Base-by-base conservation (phyloP, 345 rosid species). In the Excoecaria cochinchinensis region DNA sequence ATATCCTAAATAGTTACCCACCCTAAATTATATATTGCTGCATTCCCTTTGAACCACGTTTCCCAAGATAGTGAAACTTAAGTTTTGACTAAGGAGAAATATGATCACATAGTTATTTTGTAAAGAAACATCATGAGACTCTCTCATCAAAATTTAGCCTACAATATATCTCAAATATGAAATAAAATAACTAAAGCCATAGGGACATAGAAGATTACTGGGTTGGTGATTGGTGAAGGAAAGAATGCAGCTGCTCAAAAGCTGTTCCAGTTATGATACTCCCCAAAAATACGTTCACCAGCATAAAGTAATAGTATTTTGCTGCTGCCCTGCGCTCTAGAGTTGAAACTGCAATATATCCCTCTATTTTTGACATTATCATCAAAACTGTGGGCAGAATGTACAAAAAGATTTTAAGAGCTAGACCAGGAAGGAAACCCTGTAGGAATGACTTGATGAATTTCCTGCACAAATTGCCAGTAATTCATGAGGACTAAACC, bases 201-300 rank as follows among this genome's bases (percentile, higher is more conserved):
- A 51, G 62, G 21, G 67, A 71, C 50, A 48, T 25, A 71, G 73
- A 74, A 78, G 17, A 80, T 77, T 90, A 95, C 98, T 95, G 91
- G 39, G 98, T 73, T 22, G 99, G 97, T 76, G 99, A 83, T 66
- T 95, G 97, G 76, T 91, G 93, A 81, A 93, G 89, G 81, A 95
- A 95, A 71, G 98, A 89, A 73, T 90, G 2, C 61, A 95, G 87
- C 85, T 95, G 99, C 88, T 93, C 67, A 56, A 93, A 93, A 60
- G 98, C 98, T 5, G 99, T 93, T 80, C 99, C 99, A 0, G 99
- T 83, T 21, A 86, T 79, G 64, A 95, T 95, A 76, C 99, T 95
- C 78, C 99, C 99, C 85, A 95, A 82, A 86, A 95, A 95, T 39
- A 95, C 99, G 58, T 95, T 95, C 58, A 95, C 99, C 85, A 95